phyloP scores from a whole-genome alignment of 257 asterid genomes.

The Striga asiatica region DNA sequence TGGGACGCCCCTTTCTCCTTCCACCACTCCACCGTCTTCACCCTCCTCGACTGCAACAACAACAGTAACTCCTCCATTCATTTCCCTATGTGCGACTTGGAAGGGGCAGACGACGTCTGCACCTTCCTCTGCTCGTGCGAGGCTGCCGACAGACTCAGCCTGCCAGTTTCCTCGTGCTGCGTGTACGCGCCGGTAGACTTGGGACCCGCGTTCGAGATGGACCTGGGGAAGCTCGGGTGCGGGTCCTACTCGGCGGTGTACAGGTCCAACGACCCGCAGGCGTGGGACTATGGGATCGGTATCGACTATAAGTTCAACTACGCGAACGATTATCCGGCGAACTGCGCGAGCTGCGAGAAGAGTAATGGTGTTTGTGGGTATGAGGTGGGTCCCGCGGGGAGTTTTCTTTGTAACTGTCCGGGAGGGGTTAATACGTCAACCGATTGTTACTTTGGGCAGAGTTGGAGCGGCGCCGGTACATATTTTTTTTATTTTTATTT shows the following conservation, averaged over 20 bases:
- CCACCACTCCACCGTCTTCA: constrained; percentile 48
- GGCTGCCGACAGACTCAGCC: constrained; percentile 38
- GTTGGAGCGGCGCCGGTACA: constrained; percentile 38
- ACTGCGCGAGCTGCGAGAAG: constrained; percentile 68
- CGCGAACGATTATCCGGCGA: constrained; percentile 53
- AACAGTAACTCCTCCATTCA: constrained; percentile 25
- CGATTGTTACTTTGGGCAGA: constrained; percentile 42
- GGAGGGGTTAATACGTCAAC: constrained; percentile 52
- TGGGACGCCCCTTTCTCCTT: constrained; percentile 68
- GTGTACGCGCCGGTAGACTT: constrained; percentile 80
- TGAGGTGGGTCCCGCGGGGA: constrained; percentile 23
- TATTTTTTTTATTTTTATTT: background rate
- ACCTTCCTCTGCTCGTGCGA: constrained; percentile 50
- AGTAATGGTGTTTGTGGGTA: constrained; percentile 75
- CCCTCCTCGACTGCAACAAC: constrained; percentile 46
- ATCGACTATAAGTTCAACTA: constrained; percentile 62
- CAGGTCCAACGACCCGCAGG: constrained; percentile 51
- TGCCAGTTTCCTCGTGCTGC: constrained; percentile 56
- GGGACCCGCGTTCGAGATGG: constrained; percentile 75
- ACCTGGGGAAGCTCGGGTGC: constrained; percentile 53
- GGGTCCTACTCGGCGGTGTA: constrained; percentile 53
- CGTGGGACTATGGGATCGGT: constrained; percentile 68
- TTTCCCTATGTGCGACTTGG: constrained; percentile 50
- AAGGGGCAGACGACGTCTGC: constrained; percentile 42
- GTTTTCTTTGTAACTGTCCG: constrained; percentile 60